Evolutionary conservation across 2,329 filamentous ascomycete genomes (phyloP).

Genomic region (Mollisiaceae sp.): DNA sequence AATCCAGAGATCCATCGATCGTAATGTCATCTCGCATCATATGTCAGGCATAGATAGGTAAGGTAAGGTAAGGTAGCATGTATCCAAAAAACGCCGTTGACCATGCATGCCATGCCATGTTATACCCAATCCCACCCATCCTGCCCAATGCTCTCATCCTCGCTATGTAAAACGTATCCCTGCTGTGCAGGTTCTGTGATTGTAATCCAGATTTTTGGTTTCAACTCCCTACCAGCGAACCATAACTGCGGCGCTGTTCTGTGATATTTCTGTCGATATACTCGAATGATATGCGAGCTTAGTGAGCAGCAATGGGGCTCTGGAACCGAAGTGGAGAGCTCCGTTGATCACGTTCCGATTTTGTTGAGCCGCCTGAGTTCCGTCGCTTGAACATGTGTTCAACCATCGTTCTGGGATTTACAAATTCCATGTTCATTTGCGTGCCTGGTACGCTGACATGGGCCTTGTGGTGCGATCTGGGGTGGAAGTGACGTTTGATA

Average conservation of each 20-base stretch:
- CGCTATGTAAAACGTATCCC: slow-evolving; percentile 8
- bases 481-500: slow-evolving; percentile 63
- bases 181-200: slow-evolving; percentile 13
- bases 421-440: slow-evolving; percentile 60
- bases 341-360: slow-evolving; percentile 25
- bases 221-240: neutral
- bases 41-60: neutral
- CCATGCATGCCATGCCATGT: neutral
- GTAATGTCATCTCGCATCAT: neutral
- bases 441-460: slow-evolving; percentile 57
- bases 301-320: slow-evolving; percentile 19
- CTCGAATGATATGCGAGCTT: neutral
- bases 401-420: slow-evolving; percentile 65
- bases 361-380: slow-evolving; percentile 35
- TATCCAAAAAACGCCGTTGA: neutral
- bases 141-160: neutral
- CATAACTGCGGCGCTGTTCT: neutral
- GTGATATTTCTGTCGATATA: slow-evolving; percentile 21
- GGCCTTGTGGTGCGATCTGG: slow-evolving; percentile 42
- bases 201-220: neutral
- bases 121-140: neutral
- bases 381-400: slow-evolving; percentile 66
- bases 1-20: neutral
- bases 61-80: neutral
- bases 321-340: slow-evolving; percentile 30